phyloP scores from a whole-genome alignment of 345 rosid species.

The Adansonia digitata region DNA sequence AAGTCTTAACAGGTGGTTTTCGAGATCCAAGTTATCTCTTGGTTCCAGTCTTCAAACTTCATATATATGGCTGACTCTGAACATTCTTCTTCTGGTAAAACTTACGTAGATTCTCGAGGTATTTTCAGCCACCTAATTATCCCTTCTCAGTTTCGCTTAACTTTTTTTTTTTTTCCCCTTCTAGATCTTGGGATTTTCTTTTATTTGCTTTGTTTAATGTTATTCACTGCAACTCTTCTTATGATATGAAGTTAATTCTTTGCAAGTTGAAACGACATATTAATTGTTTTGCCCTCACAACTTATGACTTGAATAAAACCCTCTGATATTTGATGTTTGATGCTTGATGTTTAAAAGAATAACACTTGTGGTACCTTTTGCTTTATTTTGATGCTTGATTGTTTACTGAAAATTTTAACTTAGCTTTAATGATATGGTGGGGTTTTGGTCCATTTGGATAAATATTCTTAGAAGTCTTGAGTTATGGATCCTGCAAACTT shows the following conservation, averaged over 20 bases:
- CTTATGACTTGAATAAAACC: neutral
- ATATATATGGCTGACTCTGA: conserved; percentile 57
- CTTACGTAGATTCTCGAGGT: conserved; percentile 34
- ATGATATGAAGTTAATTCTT: no score
- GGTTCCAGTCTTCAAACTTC: conserved; percentile 1
- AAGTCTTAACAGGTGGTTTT: neutral
- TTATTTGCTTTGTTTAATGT: neutral
- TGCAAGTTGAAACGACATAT: no score
- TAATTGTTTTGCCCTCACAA: neutral
- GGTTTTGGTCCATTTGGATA: neutral
- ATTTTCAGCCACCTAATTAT: neutral
- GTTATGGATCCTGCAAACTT: neutral
- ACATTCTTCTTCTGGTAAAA: conserved; percentile 40
- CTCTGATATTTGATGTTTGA: no score
- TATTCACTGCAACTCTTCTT: no score
- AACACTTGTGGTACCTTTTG: neutral
- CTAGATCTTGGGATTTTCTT: neutral
- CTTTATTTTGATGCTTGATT: neutral
- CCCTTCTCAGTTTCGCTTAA: neutral
- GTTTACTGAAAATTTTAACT: neutral
- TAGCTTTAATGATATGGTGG: neutral
- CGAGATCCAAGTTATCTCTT: neutral
- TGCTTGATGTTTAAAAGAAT: no score
- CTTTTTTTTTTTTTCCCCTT: neutral
- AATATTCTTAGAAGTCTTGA: neutral